Conservation (phyloP, 805 yeast species). For the Ogataea methylovora region DNA sequence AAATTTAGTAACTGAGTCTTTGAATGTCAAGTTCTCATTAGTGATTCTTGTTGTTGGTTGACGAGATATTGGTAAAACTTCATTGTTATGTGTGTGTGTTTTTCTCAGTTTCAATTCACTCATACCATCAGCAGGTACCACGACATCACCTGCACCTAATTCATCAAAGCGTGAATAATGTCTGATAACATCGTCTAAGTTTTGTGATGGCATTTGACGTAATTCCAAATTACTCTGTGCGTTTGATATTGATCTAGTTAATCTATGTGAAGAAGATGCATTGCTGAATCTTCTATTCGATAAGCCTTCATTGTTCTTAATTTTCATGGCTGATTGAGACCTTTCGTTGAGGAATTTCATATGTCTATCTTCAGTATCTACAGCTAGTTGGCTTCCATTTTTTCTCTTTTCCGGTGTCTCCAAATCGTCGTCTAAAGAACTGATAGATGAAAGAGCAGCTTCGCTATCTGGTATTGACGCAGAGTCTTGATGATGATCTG, state of each 20-base stretch:
- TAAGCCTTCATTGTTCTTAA: not conserved
- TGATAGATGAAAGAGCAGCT: not conserved
- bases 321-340: not conserved
- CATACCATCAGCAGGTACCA: conserved; percentile 6
- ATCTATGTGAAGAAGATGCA: not conserved
- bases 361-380: not conserved
- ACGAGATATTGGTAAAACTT: not conserved
- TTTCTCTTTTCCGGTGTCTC: too few relatives aligned
- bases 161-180: conserved; percentile 44
- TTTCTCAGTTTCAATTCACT: conserved; percentile 5
- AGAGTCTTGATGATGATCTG: not conserved
- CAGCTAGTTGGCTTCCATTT: not conserved
- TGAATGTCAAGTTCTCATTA: not conserved
- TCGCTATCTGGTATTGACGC: not conserved
- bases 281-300: conserved; percentile 1
- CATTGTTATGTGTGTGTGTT: not conserved
- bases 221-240: conserved; percentile 5
- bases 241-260: not conserved
- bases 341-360: conserved; percentile 2
- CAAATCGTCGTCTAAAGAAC: not conserved
- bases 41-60: not conserved
- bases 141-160: conserved; percentile 12
- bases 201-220: conserved; percentile 33
- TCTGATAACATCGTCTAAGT: conserved; percentile 36
- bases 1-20: not conserved